Base-by-base conservation (phyloP, 2,329 filamentous ascomycete genomes). In the Fusarium lyarnte region DNA sequence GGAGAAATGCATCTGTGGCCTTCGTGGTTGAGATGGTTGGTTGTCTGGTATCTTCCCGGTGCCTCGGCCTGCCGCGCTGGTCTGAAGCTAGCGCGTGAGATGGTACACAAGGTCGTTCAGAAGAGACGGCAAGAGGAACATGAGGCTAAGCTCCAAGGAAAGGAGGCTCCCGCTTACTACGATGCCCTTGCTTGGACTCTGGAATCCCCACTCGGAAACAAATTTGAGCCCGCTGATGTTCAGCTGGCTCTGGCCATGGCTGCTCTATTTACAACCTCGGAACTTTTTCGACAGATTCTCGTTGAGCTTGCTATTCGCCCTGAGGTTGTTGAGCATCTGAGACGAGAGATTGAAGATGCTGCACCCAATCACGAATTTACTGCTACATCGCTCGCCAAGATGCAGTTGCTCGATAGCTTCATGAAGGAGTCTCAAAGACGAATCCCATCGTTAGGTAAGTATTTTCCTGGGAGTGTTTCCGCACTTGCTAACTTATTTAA, bases 381-480 rank as follows among this genome's bases (percentile, higher is more conserved):
- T 19, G 33, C 23, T n/a, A 10, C n/a, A 3, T 45, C 39, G 16
- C 33, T 61, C 4, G 39, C 27, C 33, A 58, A 33, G 25, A 45
- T 61, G 52, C 21, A 58, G 7, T 27, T 62, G 13, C 33, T 62
- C 11, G 58, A 58, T 33, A 62, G 58, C 2, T 31, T 58, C 4
- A 62, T 62, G 33, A 62, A 62, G 11, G 58, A 62, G 14, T 45
- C 23, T 5, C 39, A 58, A 16, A 35, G 58, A n/a, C 52, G 39
- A 4, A 27, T 58, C 2, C 39, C 52, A 5, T 36, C 33, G 1
- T 10, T 21, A 27, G n/a, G 27, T 33, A 11, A 23, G 14, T 5
- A 6, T 5, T 14, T 3, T n/a, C 2, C 8, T 3, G 2, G 9
- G 4, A 2, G 3, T 3, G 2, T 1, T 25, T 12, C 16, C 4